phyloP scores from a whole-genome alignment of 805 yeast species.

The Teunomyces cretensis region DNA sequence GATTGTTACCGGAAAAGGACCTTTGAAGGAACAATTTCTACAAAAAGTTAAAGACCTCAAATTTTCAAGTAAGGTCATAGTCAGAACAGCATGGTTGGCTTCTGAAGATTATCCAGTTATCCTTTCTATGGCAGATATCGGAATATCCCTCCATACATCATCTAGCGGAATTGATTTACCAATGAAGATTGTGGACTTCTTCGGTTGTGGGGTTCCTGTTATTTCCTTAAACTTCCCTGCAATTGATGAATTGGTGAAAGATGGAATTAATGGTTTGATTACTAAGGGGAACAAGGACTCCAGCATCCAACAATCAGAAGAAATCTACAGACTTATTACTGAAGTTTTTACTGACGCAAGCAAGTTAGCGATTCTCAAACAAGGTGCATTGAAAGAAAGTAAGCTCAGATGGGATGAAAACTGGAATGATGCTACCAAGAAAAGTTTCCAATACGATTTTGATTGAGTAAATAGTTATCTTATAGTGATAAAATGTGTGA shows the following conservation, averaged over 20 bases:
- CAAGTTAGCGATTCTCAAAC: constrained; percentile 43
- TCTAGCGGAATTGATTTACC: constrained; percentile 94
- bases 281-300: constrained; percentile 22
- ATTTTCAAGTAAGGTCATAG: constrained; percentile 49
- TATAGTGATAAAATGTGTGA: neutral
- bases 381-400: constrained; percentile 77
- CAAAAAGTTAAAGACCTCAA: constrained; percentile 42
- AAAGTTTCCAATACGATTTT: constrained; percentile 20
- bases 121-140: constrained; percentile 77
- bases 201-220: constrained; percentile 95
- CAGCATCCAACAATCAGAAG: constrained; percentile 17
- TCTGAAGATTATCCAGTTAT: constrained; percentile 77
- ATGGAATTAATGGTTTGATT: constrained; percentile 66
- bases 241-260: constrained; percentile 70
- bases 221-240: constrained; percentile 76
- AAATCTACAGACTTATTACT: constrained; percentile 24
- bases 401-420: constrained; percentile 68
- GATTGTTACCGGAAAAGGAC: constrained; percentile 97
- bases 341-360: constrained; percentile 28
- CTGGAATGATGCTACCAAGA: constrained; percentile 57
- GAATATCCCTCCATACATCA: constrained; percentile 86
- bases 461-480: constrained; percentile 16
- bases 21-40: constrained; percentile 58
- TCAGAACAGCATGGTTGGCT: constrained; percentile 74
- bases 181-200: constrained; percentile 94